Conservation (phyloP, 2,329 filamentous ascomycete genomes). For the Fusarium falciforme region DNA sequence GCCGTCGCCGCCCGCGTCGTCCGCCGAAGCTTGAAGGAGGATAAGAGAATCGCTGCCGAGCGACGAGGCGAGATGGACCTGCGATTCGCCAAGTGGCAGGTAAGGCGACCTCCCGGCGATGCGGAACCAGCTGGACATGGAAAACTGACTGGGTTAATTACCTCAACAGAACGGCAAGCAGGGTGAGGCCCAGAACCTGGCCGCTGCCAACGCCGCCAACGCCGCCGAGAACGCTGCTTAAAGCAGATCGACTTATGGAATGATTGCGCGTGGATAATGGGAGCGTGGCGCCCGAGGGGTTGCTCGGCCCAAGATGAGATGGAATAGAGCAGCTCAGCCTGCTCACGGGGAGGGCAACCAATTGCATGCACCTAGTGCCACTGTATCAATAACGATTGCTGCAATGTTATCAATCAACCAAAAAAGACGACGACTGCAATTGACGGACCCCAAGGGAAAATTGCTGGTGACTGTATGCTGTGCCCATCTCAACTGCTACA, state of each 20-base stretch:
- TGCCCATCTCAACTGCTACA: slow-evolving; percentile 1
- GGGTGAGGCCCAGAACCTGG: slow-evolving; percentile 83
- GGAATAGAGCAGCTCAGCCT: slow-evolving; percentile 27
- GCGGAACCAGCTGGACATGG: not conserved
- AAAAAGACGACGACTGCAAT: slow-evolving; percentile 25
- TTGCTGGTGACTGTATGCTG: slow-evolving; percentile 11
- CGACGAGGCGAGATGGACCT: slow-evolving; percentile 90
- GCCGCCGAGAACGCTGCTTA: slow-evolving; percentile 54
- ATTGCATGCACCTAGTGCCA: slow-evolving; percentile 42
- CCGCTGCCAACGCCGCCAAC: slow-evolving; percentile 61
- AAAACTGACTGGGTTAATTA: slow-evolving; percentile 47
- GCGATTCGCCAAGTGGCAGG: slow-evolving; percentile 94
- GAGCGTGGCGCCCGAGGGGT: slow-evolving; percentile 27
- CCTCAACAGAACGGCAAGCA: slow-evolving; percentile 90
- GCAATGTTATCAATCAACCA: slow-evolving; percentile 45
- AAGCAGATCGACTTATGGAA: slow-evolving; percentile 29
- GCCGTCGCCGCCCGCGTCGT: slow-evolving; percentile 93
- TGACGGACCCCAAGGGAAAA: not conserved
- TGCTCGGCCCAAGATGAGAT: slow-evolving; percentile 36
- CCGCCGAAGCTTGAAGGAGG: slow-evolving; percentile 96
- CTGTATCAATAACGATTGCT: slow-evolving; percentile 52
- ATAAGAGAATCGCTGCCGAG: slow-evolving; percentile 87
- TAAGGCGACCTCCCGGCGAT: slow-evolving; percentile 55
- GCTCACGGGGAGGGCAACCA: slow-evolving; percentile 34
- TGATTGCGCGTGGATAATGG: slow-evolving; percentile 40